Evolutionary conservation across 2,329 filamentous ascomycete species (phyloP), one percentile per base, ranked within the genome.

Genomic region (Penicillium sp.): DNA sequence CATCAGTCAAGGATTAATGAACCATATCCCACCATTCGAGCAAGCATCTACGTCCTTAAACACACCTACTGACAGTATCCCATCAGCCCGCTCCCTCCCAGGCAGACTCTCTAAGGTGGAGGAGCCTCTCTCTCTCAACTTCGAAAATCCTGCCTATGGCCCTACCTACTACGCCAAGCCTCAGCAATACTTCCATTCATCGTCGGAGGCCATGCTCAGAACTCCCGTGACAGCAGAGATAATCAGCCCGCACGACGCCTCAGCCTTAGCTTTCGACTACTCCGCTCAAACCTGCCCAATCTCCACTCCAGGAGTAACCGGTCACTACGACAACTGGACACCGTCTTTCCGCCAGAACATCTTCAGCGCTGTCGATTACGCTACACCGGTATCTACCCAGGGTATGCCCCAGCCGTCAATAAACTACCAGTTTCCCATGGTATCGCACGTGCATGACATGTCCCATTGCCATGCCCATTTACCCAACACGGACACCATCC

Each of bases 281-380:
- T 46, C 72, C 23, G 52, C 62, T 0, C 65, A n/a, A n/a, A n/a
- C n/a, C n/a, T n/a, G n/a, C n/a, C n/a, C n/a, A n/a, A n/a, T n/a
- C n/a, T n/a, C n/a, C n/a, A n/a, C n/a, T n/a, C n/a, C n/a, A n/a
- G n/a, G n/a, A n/a, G n/a, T n/a, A n/a, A n/a, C n/a, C n/a, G n/a
- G n/a, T 27, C 60, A 68, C 12, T 72, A 66, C 45, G 61, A 71
- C 12, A 32, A 61, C 10, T 75, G 72, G 72, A 57, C 63, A 8
- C 64, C 70, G 0, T 56, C 65, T 6, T 73, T 72, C 58, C 66
- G 71, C n/a, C 67, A 66, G 23, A 65, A 66, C 31, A 58, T 72
- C 39, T 75, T 71, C 62, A 61, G 60, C 18, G 57, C 70, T 1
- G 61, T 72, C 7, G 69, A 71, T 12, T 75, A 70, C 54, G 56